Conservation (phyloP, 371 early-diverging fungal genomes). For the Haplosporangium sp. region DNA sequence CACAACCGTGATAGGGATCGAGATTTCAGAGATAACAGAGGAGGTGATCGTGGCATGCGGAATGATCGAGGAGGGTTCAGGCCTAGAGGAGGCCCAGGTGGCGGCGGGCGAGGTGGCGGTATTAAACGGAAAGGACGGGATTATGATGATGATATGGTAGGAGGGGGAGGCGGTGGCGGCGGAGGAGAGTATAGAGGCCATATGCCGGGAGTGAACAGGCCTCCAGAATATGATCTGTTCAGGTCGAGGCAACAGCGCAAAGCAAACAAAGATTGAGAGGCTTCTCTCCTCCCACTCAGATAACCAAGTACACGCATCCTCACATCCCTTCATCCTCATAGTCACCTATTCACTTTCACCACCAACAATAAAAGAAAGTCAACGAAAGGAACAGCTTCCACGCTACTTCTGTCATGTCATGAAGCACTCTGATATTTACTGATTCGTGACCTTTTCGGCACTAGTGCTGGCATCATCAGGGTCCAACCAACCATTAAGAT, state of each 20-base stretch:
- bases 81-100: conserved; percentile 38
- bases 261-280: conserved; percentile 42
- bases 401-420: no score
- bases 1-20: conserved; percentile 9
- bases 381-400: no score
- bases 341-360: no score
- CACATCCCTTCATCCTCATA: no score
- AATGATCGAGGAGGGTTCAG: conserved; percentile 56
- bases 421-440: no score
- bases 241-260: conserved; percentile 67
- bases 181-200: conserved; percentile 34
- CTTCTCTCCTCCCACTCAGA: no score
- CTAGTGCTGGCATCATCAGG: no score
- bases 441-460: no score
- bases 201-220: conserved; percentile 62
- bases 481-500: no score
- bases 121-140: conserved; percentile 63
- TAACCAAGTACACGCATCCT: background rate
- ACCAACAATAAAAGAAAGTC: no score
- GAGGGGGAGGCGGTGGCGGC: conserved; percentile 24
- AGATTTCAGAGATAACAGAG: conserved; percentile 22
- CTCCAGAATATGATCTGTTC: conserved; percentile 72
- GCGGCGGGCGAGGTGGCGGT: conserved; percentile 54
- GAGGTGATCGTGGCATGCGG: conserved; percentile 12
- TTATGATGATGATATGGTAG: conserved; percentile 62